Evolutionary conservation across 176 grass and related monocot genomes (phyloP).

Genomic region (Puccinellia tenuiflora): DNA sequence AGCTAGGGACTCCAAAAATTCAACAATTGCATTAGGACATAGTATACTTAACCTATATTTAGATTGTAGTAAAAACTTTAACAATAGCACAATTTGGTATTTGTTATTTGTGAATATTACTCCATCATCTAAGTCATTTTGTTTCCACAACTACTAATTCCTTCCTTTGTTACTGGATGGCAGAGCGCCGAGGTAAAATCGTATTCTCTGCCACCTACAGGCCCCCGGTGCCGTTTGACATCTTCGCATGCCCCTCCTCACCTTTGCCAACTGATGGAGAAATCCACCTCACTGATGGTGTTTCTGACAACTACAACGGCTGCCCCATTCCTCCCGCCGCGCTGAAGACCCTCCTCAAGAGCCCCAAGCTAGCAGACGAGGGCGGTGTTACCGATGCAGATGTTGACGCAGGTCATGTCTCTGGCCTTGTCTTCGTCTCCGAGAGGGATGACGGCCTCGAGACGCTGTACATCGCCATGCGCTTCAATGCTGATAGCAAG

Average conservation of each 20-base stretch:
- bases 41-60: no score
- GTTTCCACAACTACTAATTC: background rate
- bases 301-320: constrained; percentile 24
- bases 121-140: background rate
- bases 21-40: no score
- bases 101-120: background rate
- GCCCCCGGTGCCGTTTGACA: constrained; percentile 14
- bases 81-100: no score
- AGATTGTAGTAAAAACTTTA: no score
- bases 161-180: background rate
- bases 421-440: constrained; percentile 31
- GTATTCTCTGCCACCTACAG: constrained; percentile 6
- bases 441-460: constrained; percentile 31
- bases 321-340: background rate
- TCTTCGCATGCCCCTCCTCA: background rate
- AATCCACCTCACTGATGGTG: constrained; percentile 12
- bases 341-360: background rate
- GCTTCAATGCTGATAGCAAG: background rate
- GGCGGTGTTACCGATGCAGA: background rate
- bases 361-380: background rate
- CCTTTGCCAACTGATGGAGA: background rate
- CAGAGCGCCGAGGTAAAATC: constrained; percentile 26
- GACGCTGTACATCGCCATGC: constrained; percentile 4
- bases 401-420: background rate
- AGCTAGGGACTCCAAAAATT: no score